phyloP scores from a whole-genome alignment of 345 rosid genomes.

The Cochlearia excelsa region DNA sequence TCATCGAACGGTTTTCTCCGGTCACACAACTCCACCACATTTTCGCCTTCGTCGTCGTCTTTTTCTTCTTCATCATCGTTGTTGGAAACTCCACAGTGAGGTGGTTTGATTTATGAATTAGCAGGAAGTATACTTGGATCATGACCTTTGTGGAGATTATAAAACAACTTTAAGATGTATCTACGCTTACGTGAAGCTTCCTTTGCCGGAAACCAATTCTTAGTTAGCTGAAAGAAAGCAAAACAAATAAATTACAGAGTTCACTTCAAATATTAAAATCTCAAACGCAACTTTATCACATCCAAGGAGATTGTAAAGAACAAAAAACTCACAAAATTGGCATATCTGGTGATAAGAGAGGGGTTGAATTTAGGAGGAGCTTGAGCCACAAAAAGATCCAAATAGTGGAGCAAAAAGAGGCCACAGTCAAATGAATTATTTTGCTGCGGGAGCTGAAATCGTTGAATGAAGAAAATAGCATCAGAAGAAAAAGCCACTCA shows the following conservation, averaged over 20 bases:
- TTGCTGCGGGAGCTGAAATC: no score
- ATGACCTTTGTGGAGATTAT: conserved; percentile 53
- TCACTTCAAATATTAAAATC: not conserved
- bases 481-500: no score
- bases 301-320: conserved; percentile 2
- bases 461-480: conserved; percentile 1
- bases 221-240: conserved; percentile 71
- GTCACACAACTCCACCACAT: conserved; percentile 39
- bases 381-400: conserved; percentile 71
- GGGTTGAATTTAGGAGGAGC: conserved; percentile 72
- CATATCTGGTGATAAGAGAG: conserved; percentile 42
- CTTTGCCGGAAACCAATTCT: no score
- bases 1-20: conserved; percentile 35
- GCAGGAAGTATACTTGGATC: conserved; percentile 38
- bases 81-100: conserved; percentile 33
- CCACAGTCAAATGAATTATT: no score
- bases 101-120: conserved; percentile 35
- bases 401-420: conserved; percentile 82
- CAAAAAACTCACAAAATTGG: conserved; percentile 59
- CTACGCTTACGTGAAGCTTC: no score
- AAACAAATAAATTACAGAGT: conserved; percentile 27
- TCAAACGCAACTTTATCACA: conserved; percentile 12
- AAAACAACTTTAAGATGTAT: conserved; percentile 57
- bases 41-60: conserved; percentile 33
- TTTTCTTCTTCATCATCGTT: conserved; percentile 40